These are phyloP conservation scores for Dendrobium catenatum DNA, from an alignment of 106 monocot genomes.

Conservation along the genomic window DNA sequence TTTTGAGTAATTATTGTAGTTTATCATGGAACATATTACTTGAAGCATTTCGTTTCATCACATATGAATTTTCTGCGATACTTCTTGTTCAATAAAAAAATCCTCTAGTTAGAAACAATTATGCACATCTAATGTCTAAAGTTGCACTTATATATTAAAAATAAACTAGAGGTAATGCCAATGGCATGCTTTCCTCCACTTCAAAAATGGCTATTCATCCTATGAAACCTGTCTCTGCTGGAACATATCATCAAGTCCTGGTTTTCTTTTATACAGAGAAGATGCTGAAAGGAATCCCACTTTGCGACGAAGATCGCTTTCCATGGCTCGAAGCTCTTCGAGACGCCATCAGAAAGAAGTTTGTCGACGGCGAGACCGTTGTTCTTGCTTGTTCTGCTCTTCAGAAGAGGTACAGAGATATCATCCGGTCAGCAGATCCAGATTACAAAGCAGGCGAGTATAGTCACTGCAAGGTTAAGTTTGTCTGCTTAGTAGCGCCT, in stretches of 20 bases:
- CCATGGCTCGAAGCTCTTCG: constrained; percentile 84
- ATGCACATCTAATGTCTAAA: too few species aligned
- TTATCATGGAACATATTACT: too few species aligned
- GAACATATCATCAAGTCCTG: background rate
- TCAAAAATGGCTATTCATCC: too few species aligned
- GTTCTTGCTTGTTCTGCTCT: constrained; percentile 76
- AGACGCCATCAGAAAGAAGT: constrained; percentile 23
- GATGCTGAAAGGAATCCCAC: constrained; percentile 66
- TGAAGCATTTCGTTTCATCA: too few species aligned
- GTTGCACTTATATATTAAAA: too few species aligned
- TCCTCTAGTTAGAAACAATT: too few species aligned
- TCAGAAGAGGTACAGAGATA: constrained; percentile 59
- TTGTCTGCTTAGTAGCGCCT: constrained; percentile 61
- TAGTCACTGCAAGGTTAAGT: constrained; percentile 44
- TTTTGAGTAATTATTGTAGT: too few species aligned
- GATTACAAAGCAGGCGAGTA: constrained; percentile 29
- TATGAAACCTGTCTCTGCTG: too few species aligned
- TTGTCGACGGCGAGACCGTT: constrained; percentile 21
- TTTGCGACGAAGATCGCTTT: constrained; percentile 57
- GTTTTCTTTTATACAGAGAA: constrained; percentile 41
- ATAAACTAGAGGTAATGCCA: too few species aligned
- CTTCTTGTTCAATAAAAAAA: too few species aligned
- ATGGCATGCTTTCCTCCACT: too few species aligned
- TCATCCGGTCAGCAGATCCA: constrained; percentile 56
- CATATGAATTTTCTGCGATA: too few species aligned